Conservation (phyloP, 2,329 filamentous ascomycete genomes). For the Coccinonectria pachysandricola region DNA sequence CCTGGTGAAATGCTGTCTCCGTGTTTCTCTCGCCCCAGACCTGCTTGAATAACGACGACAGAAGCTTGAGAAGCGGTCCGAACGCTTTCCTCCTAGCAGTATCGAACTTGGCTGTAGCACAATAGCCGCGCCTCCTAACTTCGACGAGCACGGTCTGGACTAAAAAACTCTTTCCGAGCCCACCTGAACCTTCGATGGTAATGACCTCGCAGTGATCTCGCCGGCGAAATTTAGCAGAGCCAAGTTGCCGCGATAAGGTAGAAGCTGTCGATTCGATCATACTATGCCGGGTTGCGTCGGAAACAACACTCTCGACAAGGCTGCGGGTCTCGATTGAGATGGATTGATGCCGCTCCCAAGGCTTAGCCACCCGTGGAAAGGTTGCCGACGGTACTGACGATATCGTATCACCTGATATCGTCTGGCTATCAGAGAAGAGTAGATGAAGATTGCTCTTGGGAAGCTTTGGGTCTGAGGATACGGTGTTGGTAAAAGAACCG, state of each 20-base stretch:
- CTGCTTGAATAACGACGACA: slow-evolving; percentile 57
- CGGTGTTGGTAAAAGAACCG: slow-evolving; percentile 38
- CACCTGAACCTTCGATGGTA: slow-evolving; percentile 49
- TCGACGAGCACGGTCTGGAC: slow-evolving; percentile 54
- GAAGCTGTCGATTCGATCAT: slow-evolving; percentile 35
- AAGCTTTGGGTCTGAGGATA: slow-evolving; percentile 30
- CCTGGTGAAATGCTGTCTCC: slow-evolving; percentile 52
- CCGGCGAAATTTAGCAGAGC: slow-evolving; percentile 47
- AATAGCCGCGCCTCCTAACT: slow-evolving; percentile 51
- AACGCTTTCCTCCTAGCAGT: slow-evolving; percentile 50
- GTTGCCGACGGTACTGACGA: slow-evolving; percentile 35
- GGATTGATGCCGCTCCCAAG: slow-evolving; percentile 44
- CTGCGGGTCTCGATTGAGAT: slow-evolving; percentile 39
- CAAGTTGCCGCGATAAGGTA: slow-evolving; percentile 44
- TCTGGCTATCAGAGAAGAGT: slow-evolving; percentile 31
- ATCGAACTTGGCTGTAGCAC: slow-evolving; percentile 57
- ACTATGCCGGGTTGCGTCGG: slow-evolving; percentile 33
- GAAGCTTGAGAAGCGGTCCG: slow-evolving; percentile 52
- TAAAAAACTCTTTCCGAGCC: slow-evolving; percentile 55
- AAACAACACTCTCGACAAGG: slow-evolving; percentile 32
- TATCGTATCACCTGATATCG: slow-evolving; percentile 33
- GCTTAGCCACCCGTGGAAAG: slow-evolving; percentile 28
- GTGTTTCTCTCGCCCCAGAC: slow-evolving; percentile 58
- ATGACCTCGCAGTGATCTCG: slow-evolving; percentile 55
- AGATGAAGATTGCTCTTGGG: slow-evolving; percentile 30